Base-by-base conservation (phyloP, 768 basidiomycete genomes). In the Gelatoporia subvermispora region DNA sequence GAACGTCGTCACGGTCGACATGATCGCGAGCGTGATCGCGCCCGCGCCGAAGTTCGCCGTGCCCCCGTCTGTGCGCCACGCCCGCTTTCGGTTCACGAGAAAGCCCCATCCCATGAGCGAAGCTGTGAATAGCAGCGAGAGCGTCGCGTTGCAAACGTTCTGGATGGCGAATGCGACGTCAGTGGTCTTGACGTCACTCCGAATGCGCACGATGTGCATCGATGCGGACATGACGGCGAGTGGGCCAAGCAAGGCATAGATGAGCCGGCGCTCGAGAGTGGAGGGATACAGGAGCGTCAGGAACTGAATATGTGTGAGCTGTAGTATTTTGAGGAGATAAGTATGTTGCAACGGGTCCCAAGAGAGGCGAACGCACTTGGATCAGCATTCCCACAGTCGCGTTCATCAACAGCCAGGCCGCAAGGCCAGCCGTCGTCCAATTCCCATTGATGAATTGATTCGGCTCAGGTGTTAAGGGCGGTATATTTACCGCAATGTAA, bases 301-400 rank as follows among this genome's bases (percentile, higher is more conserved):
- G 66, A 98, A 97, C 65, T 98, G 96, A 43, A 99, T 96, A 63
- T 98, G 94, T 0, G 96, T 95, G 43, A 93, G 87, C 92, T 97
- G 60, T 37, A 25, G 42, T 11, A 44, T 7, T 24, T 47, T 9
- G 43, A 23, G n/a, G n/a, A n/a, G n/a, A n/a, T n/a, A n/a, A n/a
- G n/a, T n/a, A n/a, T n/a, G n/a, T 39, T 39, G 38, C 17, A 22
- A 22, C 5, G n/a, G 5, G 5, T 24, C 24, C 4, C 41, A 15
- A 13, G 4, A 11, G 35, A 37, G 44, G 39, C 28, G 9, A 28
- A 69, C 79, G 48, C 50, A 90, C 94, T 77, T 96, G 93, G 16
- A 92, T 88, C 41, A 94, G 68, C 9, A 81, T 86, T 1, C 86
- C 86, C 2, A 86, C 87, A 0, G 89, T 76, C 0, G 91, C 90